These are phyloP conservation scores for Sphagnurus paluster DNA, from an alignment of 1,284 basidiomycete genomes.

Conservation along the genomic window DNA sequence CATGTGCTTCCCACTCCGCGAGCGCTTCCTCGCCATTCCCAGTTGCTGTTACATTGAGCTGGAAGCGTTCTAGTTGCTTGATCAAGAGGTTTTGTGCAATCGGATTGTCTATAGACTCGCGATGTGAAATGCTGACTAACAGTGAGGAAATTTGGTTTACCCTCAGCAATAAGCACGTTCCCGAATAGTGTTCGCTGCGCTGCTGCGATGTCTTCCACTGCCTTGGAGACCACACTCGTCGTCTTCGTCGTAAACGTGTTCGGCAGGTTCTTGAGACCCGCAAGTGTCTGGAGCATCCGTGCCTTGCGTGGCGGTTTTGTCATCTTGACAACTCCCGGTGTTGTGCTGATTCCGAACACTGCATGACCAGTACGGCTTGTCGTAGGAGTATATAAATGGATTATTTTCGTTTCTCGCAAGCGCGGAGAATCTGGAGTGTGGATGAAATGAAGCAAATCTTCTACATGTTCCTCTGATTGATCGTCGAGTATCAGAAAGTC, in stretches of 20 bases:
- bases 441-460: constrained; percentile 51
- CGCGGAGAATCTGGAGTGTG: constrained; percentile 36
- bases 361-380: constrained; percentile 52
- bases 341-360: constrained; percentile 48
- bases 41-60: constrained; percentile 60
- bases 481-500: constrained; percentile 70
- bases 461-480: constrained; percentile 57
- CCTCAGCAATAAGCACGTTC: constrained; percentile 70
- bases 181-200: constrained; percentile 58
- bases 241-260: constrained; percentile 39
- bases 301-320: constrained; percentile 67
- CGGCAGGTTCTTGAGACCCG: constrained; percentile 55
- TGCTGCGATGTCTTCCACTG: constrained; percentile 45
- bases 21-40: constrained; percentile 69
- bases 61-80: constrained; percentile 61
- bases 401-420: constrained; percentile 57
- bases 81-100: constrained; percentile 65
- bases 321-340: constrained; percentile 62
- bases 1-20: constrained; percentile 64
- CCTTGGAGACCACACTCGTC: constrained; percentile 36
- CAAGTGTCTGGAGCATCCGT: constrained; percentile 61
- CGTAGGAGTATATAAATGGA: constrained; percentile 72
- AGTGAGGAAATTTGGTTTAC: constrained; percentile 29
- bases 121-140: neutral
- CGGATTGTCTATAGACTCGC: constrained; percentile 52